These are phyloP conservation scores for Cenchrus fungigraminus DNA, from an alignment of 176 grass and related monocot genomes.

Conservation along the genomic window DNA sequence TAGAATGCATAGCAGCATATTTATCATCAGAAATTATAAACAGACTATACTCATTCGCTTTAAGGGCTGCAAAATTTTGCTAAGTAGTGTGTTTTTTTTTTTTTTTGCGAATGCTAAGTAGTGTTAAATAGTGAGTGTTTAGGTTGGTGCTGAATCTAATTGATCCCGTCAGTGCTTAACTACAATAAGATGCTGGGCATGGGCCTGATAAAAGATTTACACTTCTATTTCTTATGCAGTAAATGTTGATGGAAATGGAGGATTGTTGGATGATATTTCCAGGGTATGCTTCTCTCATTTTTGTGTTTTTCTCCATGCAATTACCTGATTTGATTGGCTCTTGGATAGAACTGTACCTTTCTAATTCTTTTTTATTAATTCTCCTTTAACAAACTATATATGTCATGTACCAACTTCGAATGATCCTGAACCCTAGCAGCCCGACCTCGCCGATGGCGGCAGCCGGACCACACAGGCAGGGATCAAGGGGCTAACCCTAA, in stretches of 20 bases:
- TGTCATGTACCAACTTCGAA: too few relatives aligned
- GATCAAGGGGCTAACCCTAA: too few relatives aligned
- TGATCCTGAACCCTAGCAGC: too few relatives aligned
- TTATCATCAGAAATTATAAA: not conserved
- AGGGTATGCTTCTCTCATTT: slow-evolving; percentile 53
- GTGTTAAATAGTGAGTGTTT: not conserved
- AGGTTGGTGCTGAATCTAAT: too few relatives aligned
- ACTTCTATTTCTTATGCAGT: slow-evolving; percentile 44
- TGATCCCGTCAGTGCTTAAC: too few relatives aligned
- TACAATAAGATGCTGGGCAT: slow-evolving; percentile 3
- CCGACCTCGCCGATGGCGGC: too few relatives aligned
- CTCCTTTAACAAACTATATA: slow-evolving; percentile 40
- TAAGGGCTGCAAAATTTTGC: slow-evolving; percentile 18
- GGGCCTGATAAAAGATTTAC: slow-evolving; percentile 1
- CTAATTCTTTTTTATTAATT: slow-evolving; percentile 6
- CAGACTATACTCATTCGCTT: not conserved
- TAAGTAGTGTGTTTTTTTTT: not conserved
- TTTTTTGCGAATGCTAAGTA: not conserved
- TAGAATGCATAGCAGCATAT: not conserved
- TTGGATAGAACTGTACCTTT: slow-evolving; percentile 25
- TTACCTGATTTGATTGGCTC: not conserved
- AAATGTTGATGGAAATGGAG: slow-evolving; percentile 64
- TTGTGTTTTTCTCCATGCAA: not conserved
- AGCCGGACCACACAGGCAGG: too few relatives aligned
- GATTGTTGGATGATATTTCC: slow-evolving; percentile 62